A percentile compares a stretch with the other conserved stretches of the same genome.
Conservation (phyloP, 1,139 yeast genomes). For the Yamadazyma taylorii region DNA sequence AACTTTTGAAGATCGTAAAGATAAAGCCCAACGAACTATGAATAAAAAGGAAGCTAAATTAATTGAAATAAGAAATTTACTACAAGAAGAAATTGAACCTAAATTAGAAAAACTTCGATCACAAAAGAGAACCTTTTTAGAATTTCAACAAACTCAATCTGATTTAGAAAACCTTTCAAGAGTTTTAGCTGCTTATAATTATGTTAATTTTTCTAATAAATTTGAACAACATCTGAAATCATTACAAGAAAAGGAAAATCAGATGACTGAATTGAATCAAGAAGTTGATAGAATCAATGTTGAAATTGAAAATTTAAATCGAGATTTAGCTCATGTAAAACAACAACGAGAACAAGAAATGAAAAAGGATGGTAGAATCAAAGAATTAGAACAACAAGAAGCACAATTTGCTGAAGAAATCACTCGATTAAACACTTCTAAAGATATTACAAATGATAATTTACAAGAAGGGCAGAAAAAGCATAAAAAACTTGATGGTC, state of each 20-base stretch:
- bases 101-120: slow-evolving; percentile 77
- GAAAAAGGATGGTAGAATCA: slow-evolving; percentile 60
- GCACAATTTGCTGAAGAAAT: slow-evolving; percentile 61
- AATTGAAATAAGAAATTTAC: slow-evolving; percentile 68
- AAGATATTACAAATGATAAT: slow-evolving; percentile 57
- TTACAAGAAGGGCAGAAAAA: slow-evolving; percentile 46
- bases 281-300: slow-evolving; percentile 44
- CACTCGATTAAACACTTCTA: slow-evolving; percentile 66
- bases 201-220: slow-evolving; percentile 41
- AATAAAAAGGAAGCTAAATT: slow-evolving; percentile 85
- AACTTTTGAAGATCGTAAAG: slow-evolving; percentile 91
- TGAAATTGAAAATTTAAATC: slow-evolving; percentile 61
- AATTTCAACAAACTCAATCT: slow-evolving; percentile 80
- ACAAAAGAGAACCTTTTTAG: slow-evolving; percentile 81
- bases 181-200: slow-evolving; percentile 79
- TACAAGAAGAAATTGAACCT: slow-evolving; percentile 90
- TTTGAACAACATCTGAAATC: slow-evolving; percentile 42
- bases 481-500: slow-evolving; percentile 17
- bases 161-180: slow-evolving; percentile 76
- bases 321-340: slow-evolving; percentile 60
- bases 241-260: slow-evolving; percentile 35
- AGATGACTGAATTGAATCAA: slow-evolving; percentile 35
- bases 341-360: slow-evolving; percentile 58
- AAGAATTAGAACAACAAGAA: slow-evolving; percentile 60
- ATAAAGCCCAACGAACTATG: slow-evolving; percentile 89